phyloP scores from a whole-genome alignment of 2,329 filamentous ascomycete genomes.

The Bipolaris gigantea region DNA sequence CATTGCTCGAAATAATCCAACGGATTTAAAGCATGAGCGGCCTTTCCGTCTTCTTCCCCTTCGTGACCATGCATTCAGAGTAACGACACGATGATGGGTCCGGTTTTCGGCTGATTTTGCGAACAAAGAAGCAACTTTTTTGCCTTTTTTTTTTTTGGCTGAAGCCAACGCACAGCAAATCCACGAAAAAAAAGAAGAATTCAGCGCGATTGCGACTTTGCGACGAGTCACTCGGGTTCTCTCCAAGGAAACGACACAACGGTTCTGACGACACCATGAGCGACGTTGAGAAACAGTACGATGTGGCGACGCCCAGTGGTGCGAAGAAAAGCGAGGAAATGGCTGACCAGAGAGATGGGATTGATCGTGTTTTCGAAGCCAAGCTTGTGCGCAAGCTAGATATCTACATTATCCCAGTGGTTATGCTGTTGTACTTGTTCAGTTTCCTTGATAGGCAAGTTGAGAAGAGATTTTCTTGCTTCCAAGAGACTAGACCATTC shows the following conservation, averaged over 20 bases:
- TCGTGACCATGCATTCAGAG: slow-evolving; percentile 10
- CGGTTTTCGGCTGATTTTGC: slow-evolving; percentile 15
- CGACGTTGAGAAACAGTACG: slow-evolving; percentile 32
- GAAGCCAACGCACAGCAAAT: not conserved
- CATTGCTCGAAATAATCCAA: slow-evolving; percentile 9
- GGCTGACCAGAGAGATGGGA: slow-evolving; percentile 32
- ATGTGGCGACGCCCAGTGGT: slow-evolving; percentile 12
- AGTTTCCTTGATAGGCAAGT: slow-evolving; percentile 72
- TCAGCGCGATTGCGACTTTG: not conserved
- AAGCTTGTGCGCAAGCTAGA: slow-evolving; percentile 68
- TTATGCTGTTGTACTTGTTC: slow-evolving; percentile 72
- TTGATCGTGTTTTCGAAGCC: slow-evolving; percentile 52
- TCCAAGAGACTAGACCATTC: too few relatives aligned
- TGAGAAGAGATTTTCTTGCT: not conserved
- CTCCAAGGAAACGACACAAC: not conserved
- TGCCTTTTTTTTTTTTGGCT: not conserved
- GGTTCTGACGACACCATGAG: slow-evolving; percentile 25
- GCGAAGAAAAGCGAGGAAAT: slow-evolving; percentile 28
- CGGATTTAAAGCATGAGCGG: slow-evolving; percentile 24
- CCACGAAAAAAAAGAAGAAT: not conserved
- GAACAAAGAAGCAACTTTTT: slow-evolving; percentile 16
- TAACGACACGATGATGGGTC: slow-evolving; percentile 24
- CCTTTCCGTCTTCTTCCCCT: slow-evolving; percentile 6
- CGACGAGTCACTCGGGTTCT: slow-evolving; percentile 10
- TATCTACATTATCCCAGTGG: slow-evolving; percentile 63